Evolutionary conservation across 2,329 filamentous ascomycete species (phyloP), one percentile per base, ranked within the genome.

Genomic region (Didymella exigua): DNA sequence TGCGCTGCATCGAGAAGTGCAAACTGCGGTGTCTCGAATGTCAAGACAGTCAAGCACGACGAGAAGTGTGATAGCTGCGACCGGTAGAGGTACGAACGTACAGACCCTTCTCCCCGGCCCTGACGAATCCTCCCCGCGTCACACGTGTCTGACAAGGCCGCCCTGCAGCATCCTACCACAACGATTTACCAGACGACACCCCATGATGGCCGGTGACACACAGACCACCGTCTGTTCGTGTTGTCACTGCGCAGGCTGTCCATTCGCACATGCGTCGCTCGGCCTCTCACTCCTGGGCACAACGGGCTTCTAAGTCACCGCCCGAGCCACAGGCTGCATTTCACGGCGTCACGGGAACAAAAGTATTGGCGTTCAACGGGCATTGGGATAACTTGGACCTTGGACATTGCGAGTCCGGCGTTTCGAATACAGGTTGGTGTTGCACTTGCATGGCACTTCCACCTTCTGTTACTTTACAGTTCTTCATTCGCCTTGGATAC

Each of bases 61-160:
- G 76, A 78, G 58, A 79, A 78, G 61, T 81, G 79, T 59, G 74
- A 77, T 58, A 65, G 66, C 37, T 81, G 79, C 63, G 77, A 78
- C 58, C 75, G 75, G 61, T 79, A 74, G 70, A 69, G 70, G 73
- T 75, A 72, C 61, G 34, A 46, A 16, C 59, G 73, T 75, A 72
- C 61, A 33, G 42, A 16, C 59, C 54, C 49, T 41, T 29, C 19
- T 1, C 36, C 6, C 21, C 36, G 21, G 36, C 31, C 38, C 43
- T 38, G 49, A 59, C 19, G 21, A 42, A 49, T 49, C 24, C 40
- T 23, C 30, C 42, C 49, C 46, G 40, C 53, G 60, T 67, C 58
- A 46, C 69, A 65, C 60, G 13, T 54, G 57, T 68, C 71, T 74
- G 64, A 74, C 70, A 48, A 59, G 48, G 48, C 49, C 26, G 19